Evolutionary conservation across 495 filamentous ascomycete species (phyloP), one percentile per base, ranked within the genome.

Genomic region (Tuber indicum): DNA sequence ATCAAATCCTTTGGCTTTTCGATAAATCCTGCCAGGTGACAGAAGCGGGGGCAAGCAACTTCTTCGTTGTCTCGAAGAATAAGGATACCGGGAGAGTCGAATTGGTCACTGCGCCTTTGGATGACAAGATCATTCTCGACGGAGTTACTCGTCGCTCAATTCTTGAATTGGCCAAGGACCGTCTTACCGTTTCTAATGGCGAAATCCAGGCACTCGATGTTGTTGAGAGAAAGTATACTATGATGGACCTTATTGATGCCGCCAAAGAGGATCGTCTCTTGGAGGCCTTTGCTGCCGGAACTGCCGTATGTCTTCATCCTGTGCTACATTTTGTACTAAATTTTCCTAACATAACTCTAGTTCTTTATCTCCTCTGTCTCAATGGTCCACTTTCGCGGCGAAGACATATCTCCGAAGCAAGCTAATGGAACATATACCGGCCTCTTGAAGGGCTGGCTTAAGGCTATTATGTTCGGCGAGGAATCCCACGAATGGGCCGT

Each of bases 1-100:
- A 94, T 81, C 94, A 97, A 87, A 91, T 97, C 45, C 88, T 97
- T n/a, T 97, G 94, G 94, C 87, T 97, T 72, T 94, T 95, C 78
- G 93, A 92, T 3, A 84, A 87, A 70, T 86, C 94, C 69, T 88
- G 90, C 19, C 88, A 89, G 81, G 92, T 96, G 69, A 97, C 94
- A 8, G 94, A 97, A 86, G 94, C 94, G 1, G 94, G 94, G n/a
- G 93, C 93, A 16, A 91, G 88, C 75, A 97, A 97, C 84, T 97
- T 98, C 87, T 97, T 98, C 84, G 88, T 97, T 17, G 86, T 97
- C 41, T 93, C 92, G 92, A 88, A 88, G 77, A 91, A 89, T 45
- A 87, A 86, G 82, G 88, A 91, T 72, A 88, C 85, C 1, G 90
- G 89, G 4, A 89, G 87, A 83, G 77, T 89, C 62, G 88, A 97